phyloP scores from a whole-genome alignment of 2,329 filamentous ascomycete species.

The Trichoderma gracile region DNA sequence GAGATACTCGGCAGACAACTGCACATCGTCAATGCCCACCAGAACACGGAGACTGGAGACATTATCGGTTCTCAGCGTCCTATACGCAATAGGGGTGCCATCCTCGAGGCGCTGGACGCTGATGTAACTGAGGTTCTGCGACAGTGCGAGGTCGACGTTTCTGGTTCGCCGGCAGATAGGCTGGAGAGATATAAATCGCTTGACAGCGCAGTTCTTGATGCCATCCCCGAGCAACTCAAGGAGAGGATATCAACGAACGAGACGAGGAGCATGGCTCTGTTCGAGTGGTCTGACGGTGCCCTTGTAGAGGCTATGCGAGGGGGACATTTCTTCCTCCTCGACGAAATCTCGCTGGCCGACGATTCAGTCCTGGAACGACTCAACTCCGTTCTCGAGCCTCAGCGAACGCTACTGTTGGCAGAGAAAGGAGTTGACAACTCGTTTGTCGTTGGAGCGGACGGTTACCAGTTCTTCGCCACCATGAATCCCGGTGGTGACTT shows the following conservation, averaged over 20 bases:
- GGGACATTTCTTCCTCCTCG: slow-evolving; percentile 87
- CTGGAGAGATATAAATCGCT: slow-evolving; percentile 55
- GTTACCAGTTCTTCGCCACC: slow-evolving; percentile 95
- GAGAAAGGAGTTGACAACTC: slow-evolving; percentile 90
- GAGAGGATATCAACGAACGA: slow-evolving; percentile 50
- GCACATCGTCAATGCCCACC: slow-evolving; percentile 93
- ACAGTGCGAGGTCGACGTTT: slow-evolving; percentile 42
- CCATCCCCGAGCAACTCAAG: slow-evolving; percentile 52
- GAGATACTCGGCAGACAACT: slow-evolving; percentile 75
- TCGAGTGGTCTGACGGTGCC: slow-evolving; percentile 95
- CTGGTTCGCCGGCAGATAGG: slow-evolving; percentile 54
- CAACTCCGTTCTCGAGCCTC: slow-evolving; percentile 93
- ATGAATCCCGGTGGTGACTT: slow-evolving; percentile 99
- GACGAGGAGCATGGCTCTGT: slow-evolving; percentile 76
- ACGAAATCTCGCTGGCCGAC: slow-evolving; percentile 96
- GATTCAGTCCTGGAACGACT: slow-evolving; percentile 95
- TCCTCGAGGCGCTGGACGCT: slow-evolving; percentile 65
- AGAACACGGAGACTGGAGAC: slow-evolving; percentile 97
- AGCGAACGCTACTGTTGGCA: slow-evolving; percentile 81
- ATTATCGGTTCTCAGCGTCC: slow-evolving; percentile 94
- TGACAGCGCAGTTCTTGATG: slow-evolving; percentile 50
- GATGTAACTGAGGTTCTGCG: slow-evolving; percentile 56
- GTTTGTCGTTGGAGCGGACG: slow-evolving; percentile 70
- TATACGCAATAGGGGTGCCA: slow-evolving; percentile 76
- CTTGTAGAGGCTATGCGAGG: slow-evolving; percentile 91